These are phyloP conservation scores for Carex sylvatica DNA, from an alignment of 202 grass and related monocot genomes.

Conservation along the genomic window DNA sequence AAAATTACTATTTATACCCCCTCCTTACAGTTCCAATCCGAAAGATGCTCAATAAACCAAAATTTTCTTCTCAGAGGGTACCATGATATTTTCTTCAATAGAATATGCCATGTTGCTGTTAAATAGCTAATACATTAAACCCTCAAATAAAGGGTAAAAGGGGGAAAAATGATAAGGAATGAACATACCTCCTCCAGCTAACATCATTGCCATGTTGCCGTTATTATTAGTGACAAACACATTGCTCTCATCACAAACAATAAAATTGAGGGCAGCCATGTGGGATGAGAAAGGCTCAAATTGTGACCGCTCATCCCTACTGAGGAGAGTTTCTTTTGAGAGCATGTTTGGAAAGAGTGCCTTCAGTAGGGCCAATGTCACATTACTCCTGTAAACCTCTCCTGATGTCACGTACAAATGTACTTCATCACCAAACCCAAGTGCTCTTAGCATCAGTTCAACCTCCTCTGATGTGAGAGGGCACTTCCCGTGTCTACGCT, in stretches of 20 bases:
- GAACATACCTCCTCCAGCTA: constrained; percentile 81
- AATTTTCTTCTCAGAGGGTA: neutral
- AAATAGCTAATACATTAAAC: neutral
- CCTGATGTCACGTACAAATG: constrained; percentile 94
- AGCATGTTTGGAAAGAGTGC: constrained; percentile 83
- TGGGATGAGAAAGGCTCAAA: constrained; percentile 79
- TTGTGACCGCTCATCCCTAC: constrained; percentile 58
- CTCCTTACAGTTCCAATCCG: neutral
- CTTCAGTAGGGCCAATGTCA: constrained; percentile 76
- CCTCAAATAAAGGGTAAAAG: neutral
- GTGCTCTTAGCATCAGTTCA: constrained; percentile 74
- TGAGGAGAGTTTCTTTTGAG: constrained; percentile 84
- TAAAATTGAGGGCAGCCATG: constrained; percentile 95
- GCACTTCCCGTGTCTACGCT: constrained; percentile 77
- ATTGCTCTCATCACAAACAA: constrained; percentile 72
- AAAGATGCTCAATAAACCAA: neutral
- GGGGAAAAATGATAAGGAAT: neutral
- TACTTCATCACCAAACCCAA: constrained; percentile 78
- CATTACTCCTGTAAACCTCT: constrained; percentile 78
- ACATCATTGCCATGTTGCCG: constrained; percentile 95
- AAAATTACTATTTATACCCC: neutral
- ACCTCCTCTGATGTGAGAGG: constrained; percentile 87
- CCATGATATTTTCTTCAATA: neutral
- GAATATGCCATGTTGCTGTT: neutral
- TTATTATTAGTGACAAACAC: constrained; percentile 97